Evolutionary conservation across 495 filamentous ascomycete genomes (phyloP).

Genomic region (Neurospora sp.): DNA sequence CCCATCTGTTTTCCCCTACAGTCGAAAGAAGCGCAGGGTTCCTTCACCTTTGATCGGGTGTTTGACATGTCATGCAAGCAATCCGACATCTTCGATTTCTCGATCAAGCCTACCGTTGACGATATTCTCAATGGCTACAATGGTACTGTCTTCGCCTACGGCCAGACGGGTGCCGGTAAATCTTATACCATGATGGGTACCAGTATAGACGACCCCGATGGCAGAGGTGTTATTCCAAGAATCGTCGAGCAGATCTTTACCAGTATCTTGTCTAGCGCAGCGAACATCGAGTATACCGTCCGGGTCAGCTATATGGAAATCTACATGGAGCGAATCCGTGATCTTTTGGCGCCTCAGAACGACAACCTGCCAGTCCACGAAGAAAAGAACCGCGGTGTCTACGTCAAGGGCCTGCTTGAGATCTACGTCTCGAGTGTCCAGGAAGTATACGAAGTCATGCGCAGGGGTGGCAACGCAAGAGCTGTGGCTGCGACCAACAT

Average conservation of each 20-base stretch:
- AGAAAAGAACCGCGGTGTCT: slow-evolving; percentile 91
- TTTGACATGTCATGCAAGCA: slow-evolving; percentile 88
- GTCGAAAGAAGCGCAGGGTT: slow-evolving; percentile 72
- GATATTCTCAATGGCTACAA: slow-evolving; percentile 99
- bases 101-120: slow-evolving; percentile 90
- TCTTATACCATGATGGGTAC: slow-evolving; percentile 99
- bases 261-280: slow-evolving; percentile 80
- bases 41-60: slow-evolving; percentile 95
- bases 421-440: slow-evolving; percentile 92
- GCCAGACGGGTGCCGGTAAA: slow-evolving; percentile 96
- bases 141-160: slow-evolving; percentile 97
- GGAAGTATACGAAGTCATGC: slow-evolving; percentile 96
- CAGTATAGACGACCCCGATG: slow-evolving; percentile 84
- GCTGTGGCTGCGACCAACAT: slow-evolving; percentile 99
- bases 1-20: slow-evolving; percentile 21
- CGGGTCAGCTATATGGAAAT: slow-evolving; percentile 99
- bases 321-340: slow-evolving; percentile 97
- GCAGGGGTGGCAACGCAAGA: slow-evolving; percentile 76
- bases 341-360: slow-evolving; percentile 82
- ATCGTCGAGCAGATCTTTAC: slow-evolving; percentile 98
- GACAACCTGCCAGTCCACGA: slow-evolving; percentile 96
- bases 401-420: slow-evolving; percentile 91
- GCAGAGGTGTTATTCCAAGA: slow-evolving; percentile 89
- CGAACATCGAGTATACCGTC: slow-evolving; percentile 95
- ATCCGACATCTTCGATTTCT: slow-evolving; percentile 91